Evolutionary conservation across 73 alveolate species (phyloP).

Genomic region (Paramecium sonneborni): DNA sequence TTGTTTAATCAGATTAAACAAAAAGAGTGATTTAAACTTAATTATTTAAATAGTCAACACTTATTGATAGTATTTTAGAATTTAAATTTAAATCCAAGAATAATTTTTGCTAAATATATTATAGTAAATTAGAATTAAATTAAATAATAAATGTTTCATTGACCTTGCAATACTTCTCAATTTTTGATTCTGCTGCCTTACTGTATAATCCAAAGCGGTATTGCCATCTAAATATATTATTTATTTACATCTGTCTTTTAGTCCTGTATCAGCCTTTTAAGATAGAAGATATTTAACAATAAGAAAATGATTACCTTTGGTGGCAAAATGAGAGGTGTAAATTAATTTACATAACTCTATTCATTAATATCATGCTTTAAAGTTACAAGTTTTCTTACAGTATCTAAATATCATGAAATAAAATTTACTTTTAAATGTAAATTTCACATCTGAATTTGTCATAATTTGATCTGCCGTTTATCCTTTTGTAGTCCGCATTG

Average conservation of each 20-base stretch:
- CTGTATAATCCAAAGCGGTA: constrained; percentile 44
- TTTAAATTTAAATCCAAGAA: background rate
- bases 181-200: background rate
- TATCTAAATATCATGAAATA: constrained; percentile 65
- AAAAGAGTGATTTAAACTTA: background rate
- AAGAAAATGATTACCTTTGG: constrained; percentile 34
- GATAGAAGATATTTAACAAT: constrained; percentile 11
- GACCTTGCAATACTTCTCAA: background rate
- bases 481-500: constrained; percentile 74
- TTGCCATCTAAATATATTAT: constrained; percentile 67
- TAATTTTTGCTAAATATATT: background rate
- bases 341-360: background rate
- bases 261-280: background rate
- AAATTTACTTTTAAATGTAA: constrained; percentile 68
- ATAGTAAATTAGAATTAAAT: background rate
- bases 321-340: constrained; percentile 46
- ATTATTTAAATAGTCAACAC: background rate
- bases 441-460: constrained; percentile 77
- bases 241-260: constrained; percentile 7
- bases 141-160: background rate
- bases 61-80: background rate
- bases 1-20: background rate
- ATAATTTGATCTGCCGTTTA: constrained; percentile 69
- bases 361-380: constrained; percentile 35
- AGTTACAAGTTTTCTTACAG: constrained; percentile 70